phyloP scores from a whole-genome alignment of 2,329 filamentous ascomycete genomes.

The Claviceps pazoutovae region DNA sequence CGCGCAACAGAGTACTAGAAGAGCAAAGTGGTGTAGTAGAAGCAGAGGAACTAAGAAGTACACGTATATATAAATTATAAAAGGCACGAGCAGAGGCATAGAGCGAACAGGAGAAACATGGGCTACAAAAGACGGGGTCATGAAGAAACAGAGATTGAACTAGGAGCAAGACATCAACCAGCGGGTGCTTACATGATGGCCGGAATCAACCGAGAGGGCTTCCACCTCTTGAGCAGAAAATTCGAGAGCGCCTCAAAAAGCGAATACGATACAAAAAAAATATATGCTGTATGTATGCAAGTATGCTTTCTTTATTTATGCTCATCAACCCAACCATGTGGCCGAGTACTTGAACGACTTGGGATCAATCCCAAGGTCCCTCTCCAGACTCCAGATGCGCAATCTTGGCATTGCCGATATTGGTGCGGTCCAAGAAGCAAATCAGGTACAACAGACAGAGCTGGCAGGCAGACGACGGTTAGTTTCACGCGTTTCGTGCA shows the following conservation, averaged over 20 bases:
- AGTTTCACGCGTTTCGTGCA: no score
- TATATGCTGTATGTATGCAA: no score
- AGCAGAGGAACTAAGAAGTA: no score
- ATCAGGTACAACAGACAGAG: constrained; percentile 60
- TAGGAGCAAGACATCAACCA: not conserved
- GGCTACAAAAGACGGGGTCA: no score
- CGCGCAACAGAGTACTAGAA: no score
- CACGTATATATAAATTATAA: no score
- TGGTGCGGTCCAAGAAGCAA: constrained; percentile 62
- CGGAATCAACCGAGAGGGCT: constrained; percentile 68
- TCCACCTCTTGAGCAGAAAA: constrained; percentile 60
- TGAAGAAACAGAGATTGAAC: not conserved
- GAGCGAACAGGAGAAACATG: no score
- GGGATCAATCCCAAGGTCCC: constrained; percentile 36
- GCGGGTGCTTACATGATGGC: constrained; percentile 51
- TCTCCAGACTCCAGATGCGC: constrained; percentile 29
- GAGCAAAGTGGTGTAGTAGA: no score
- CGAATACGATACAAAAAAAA: constrained; percentile 74
- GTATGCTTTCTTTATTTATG: no score
- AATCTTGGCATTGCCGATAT: constrained; percentile 59
- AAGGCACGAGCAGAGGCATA: no score
- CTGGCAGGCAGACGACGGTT: constrained; percentile 13
- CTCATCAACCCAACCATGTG: no score
- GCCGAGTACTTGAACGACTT: constrained; percentile 55
- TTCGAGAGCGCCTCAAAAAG: constrained; percentile 70